Conservation (phyloP, 257 asterid genomes). For the Henckelia pumila region DNA sequence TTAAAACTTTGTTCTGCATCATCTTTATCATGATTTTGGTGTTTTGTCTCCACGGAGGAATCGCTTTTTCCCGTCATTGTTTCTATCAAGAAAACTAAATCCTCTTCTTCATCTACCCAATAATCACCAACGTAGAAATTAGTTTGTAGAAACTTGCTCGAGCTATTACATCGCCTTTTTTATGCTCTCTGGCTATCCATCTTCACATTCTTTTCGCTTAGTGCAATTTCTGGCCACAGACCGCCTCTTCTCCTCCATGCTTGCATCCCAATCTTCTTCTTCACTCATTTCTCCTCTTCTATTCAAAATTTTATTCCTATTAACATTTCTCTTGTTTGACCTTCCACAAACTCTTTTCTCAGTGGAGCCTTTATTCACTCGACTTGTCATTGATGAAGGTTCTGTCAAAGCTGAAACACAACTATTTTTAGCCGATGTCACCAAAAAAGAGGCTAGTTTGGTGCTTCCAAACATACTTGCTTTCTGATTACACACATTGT, state of each 20-base stretch:
- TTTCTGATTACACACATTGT: constrained; percentile 22
- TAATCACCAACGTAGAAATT: constrained; percentile 36
- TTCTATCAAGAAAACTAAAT: constrained; percentile 26
- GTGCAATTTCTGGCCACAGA: constrained; percentile 22
- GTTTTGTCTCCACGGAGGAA: constrained; percentile 9
- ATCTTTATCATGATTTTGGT: constrained; percentile 25
- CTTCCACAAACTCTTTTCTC: constrained; percentile 26
- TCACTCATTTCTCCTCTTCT: constrained; percentile 30
- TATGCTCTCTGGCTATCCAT: constrained; percentile 34
- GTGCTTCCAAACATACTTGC: constrained; percentile 17
- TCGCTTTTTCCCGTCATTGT: constrained; percentile 24
- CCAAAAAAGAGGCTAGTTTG: constrained; percentile 19
- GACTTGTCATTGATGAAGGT: constrained; percentile 13
- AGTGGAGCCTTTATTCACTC: too few species aligned
- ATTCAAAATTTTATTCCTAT: constrained; percentile 17
- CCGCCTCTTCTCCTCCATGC: constrained; percentile 34
- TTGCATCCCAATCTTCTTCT: constrained; percentile 51
- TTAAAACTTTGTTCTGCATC: constrained; percentile 24
- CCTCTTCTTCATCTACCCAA: constrained; percentile 64
- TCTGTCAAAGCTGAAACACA: constrained; percentile 17
- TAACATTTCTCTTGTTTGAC: constrained; percentile 26
- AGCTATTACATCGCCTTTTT: constrained; percentile 37
- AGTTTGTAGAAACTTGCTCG: constrained; percentile 38
- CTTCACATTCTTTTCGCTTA: constrained; percentile 27
- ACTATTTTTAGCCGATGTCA: too few species aligned